These are phyloP conservation scores for Picochlorum costavermella DNA, from an alignment of 139 green algal genomes.

Conservation along the genomic window DNA sequence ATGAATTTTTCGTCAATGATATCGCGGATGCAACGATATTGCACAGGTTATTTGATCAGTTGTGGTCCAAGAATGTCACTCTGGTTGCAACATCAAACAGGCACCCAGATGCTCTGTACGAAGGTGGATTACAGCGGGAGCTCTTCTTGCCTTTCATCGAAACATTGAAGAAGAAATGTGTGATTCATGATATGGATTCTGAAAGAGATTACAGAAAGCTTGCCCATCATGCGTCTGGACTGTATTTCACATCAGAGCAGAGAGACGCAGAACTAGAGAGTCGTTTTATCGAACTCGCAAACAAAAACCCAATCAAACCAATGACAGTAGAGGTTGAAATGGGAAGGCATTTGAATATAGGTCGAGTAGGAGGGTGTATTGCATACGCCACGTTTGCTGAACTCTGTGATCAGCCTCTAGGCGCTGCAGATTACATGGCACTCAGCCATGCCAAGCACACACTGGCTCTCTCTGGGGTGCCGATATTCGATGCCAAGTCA, in stretches of 20 bases:
- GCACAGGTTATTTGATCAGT: slow-evolving; percentile 69
- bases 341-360: slow-evolving; percentile 65
- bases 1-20: slow-evolving; percentile 97
- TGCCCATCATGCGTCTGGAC: slow-evolving; percentile 56
- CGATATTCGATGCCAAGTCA: slow-evolving; percentile 58
- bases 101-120: slow-evolving; percentile 80
- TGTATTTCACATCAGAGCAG: slow-evolving; percentile 64
- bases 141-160: slow-evolving; percentile 97
- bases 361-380: slow-evolving; percentile 39
- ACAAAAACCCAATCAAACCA: slow-evolving; percentile 2
- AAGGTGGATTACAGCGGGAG: slow-evolving; percentile 83
- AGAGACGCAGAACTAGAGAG: slow-evolving; percentile 28
- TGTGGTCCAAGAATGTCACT: slow-evolving; percentile 55
- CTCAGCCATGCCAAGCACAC: slow-evolving; percentile 66
- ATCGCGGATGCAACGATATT: slow-evolving; percentile 94
- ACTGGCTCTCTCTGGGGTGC: slow-evolving; percentile 66
- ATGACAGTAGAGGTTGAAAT: slow-evolving; percentile 61
- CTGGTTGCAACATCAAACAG: slow-evolving; percentile 84
- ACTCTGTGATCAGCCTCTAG: slow-evolving; percentile 71
- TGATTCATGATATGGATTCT: slow-evolving; percentile 81
- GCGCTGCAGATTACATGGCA: slow-evolving; percentile 81
- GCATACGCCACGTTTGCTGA: slow-evolving; percentile 73
- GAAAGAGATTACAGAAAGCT: slow-evolving; percentile 78
- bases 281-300: slow-evolving; percentile 44
- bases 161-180: slow-evolving; percentile 53